Base-by-base conservation (phyloP, 163 green algal genomes). In the Volvox carteri region DNA sequence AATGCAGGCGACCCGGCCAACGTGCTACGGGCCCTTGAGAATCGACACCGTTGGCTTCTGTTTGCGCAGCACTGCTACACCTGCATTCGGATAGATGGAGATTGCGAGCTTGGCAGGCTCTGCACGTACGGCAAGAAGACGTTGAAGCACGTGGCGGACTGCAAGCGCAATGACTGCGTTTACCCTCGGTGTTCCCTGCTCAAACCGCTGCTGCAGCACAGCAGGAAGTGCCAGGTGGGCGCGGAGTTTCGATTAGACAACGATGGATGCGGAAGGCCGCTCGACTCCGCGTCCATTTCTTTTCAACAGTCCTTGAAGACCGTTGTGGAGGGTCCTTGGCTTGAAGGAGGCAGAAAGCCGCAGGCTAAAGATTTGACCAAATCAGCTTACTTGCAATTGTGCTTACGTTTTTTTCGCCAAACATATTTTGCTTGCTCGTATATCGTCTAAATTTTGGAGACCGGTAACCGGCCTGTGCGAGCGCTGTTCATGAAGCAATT, bases 11-110 rank as follows among this genome's bases (percentile, higher is more conserved):
- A 37, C 60, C 60, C 60, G 37, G 39, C 70, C 12, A 39, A 78
- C 33, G 48, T 86, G 23, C 79, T 68, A 0, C 81, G 81, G 1
- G 81, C 81, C 25, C 48, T 87, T 1, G 81, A 87, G 48, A 87
- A 87, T 68, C 65, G 81, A 0, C 81, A 87, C 35, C 81, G 84
- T 5, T 88, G 84, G 84, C 39, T 88, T 4, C 70, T 88, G 70
- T 88, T 88, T 54, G 70, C 68, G 1, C 84, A 88, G 52, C 84
- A 88, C 52, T 88, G 84, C 70, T 88, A 88, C 84, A 88, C 84
- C 35, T 88, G 84, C 70, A 3, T 41, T 19, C 37, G 18, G 12
- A 23, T 4, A 7, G 84, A 88, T 37, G 68, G 48, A 6, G 44
- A 46, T 18, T 88, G 84, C 70, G 68, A 88, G 37, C 70, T 88